Base-by-base conservation (phyloP, 2,329 filamentous ascomycete genomes). In the Cadophora malorum region DNA sequence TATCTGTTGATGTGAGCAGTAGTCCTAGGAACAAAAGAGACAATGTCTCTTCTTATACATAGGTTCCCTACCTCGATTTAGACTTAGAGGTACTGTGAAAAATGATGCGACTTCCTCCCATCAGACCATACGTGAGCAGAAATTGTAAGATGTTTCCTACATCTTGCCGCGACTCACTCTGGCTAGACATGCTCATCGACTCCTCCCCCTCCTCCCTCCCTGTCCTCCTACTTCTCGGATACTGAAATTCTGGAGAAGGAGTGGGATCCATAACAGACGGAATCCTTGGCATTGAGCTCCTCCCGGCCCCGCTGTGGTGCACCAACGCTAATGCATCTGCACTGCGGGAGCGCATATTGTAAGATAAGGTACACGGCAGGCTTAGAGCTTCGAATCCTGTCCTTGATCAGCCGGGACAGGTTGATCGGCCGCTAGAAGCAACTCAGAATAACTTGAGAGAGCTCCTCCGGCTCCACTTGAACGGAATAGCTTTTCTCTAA, bases 181-280 rank as follows among this genome's bases (percentile, higher is more conserved):
- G 12, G 52, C 31, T 35, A 56, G 31, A 31, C 23, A 12, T 19
- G 31, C 52, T 28, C 52, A 56, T 56, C 52, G 31, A 31, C 31
- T 56, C 31, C 52, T 56, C 52, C 12, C 25, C 31, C 52, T 23
- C 52, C 14, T 31, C 25, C 31, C 52, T 25, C n/a, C 52, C 6
- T 56, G 16, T 31, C 59, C 45, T 45, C 64, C 53, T 58, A 61
- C 63, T 59, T 45, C 41, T 71, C 33, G 45, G 19, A 9, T 21
- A 45, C 14, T 45, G 41, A 2, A 49, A 49, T 49, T 21, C 19
- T 49, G 45, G 45, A 49, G 45, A 49, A 49, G 21, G 19, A 49
- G 41, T 12, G 41, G 41, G 41, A 45, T 19, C 41, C 41, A 21
- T n/a, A 6, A 21, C 19, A 10, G n/a, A 5, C 19, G 45, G n/a